Conservation (phyloP, 345 rosid genomes). For the Lepidium sativum region DNA sequence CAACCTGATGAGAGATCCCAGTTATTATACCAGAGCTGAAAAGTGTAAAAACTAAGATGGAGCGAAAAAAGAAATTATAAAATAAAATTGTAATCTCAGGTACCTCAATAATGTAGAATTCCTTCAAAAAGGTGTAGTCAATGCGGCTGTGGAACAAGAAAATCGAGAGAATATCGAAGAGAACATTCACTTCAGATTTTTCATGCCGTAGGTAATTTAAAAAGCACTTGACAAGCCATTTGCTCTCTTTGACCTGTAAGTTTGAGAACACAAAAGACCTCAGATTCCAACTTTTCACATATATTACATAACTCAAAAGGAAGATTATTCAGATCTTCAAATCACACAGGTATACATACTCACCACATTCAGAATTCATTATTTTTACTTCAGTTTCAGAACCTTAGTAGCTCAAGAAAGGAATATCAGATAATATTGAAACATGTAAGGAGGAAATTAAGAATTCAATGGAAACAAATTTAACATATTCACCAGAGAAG, state of each 20-base stretch:
- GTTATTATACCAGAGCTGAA: constrained; percentile 13
- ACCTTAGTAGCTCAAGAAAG: not conserved
- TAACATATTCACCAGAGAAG: not conserved
- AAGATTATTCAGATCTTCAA: constrained; percentile 1
- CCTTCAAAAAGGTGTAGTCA: constrained; percentile 95
- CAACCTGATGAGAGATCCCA: constrained; percentile 50
- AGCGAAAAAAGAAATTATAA: not conserved
- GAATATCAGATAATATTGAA: not conserved
- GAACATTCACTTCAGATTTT: constrained; percentile 74
- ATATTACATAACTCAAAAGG: not conserved
- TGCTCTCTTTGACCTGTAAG: constrained; percentile 95
- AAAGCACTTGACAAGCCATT: constrained; percentile 98
- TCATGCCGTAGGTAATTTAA: constrained; percentile 83
- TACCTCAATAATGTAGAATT: constrained; percentile 98
- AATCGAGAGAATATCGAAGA: constrained; percentile 86
- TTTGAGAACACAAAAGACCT: constrained; percentile 16
- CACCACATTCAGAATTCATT: not conserved
- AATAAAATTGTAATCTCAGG: not conserved
- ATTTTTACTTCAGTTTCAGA: not conserved
- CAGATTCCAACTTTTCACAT: not conserved
- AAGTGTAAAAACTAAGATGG: not conserved
- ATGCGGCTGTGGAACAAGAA: constrained; percentile 90
- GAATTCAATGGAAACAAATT: not conserved
- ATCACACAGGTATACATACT: not conserved
- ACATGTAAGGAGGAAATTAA: not conserved